Base-by-base conservation (phyloP, 441 rosid species). In the Adansonia rubrostipa region DNA sequence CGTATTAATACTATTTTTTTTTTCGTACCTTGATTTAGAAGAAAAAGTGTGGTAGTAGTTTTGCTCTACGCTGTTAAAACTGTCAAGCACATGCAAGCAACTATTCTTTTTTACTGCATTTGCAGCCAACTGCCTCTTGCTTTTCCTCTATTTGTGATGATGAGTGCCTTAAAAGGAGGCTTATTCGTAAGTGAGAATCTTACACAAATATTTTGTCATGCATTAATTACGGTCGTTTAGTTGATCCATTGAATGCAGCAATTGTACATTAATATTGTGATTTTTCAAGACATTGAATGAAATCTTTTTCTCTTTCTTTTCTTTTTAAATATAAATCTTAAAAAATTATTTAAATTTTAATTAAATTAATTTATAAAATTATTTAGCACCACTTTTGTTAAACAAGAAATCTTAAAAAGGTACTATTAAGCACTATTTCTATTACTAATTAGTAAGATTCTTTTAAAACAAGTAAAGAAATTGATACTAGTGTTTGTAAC, bases 31-130 rank as follows among this genome's bases (percentile, higher is more conserved):
- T 28, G 36, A 28, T 28, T 28, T 28, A 28, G 36, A 44, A 58
- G 36, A 13, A 33, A 54, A 0, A 7, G 3, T 1, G 7, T 44
- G 47, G 8, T 2, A 9, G 67, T 28, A 62, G 42, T 62, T 62
- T 28, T 62, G n/a, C 67, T 42, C n/a, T 42, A 24, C 19, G 47
- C 67, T 77, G 58, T 58, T 65, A 4, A 44, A n/a, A 51, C 17
- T 5, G 3, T 11, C 42, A 5, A 28, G 66, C 17, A 28, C 17
- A 24, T 5, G 44, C 8, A 24, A 42, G 44, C 8, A 11, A 42
- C 17, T 5, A 62, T 28, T 28, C 42, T 4, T 62, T 62, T 62
- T 28, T 62, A 24, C 44, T 1, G 66, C 66, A 13, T 62, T 5
- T 13, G 44, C n/a, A 60, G 24, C 15, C 5, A 58, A 62, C 44